A percentile compares a stretch with the other conserved stretches of the same genome.
Evolutionary conservation across 805 yeast species (phyloP).

Genomic region (Groenewaldozyma salmanticensis): DNA sequence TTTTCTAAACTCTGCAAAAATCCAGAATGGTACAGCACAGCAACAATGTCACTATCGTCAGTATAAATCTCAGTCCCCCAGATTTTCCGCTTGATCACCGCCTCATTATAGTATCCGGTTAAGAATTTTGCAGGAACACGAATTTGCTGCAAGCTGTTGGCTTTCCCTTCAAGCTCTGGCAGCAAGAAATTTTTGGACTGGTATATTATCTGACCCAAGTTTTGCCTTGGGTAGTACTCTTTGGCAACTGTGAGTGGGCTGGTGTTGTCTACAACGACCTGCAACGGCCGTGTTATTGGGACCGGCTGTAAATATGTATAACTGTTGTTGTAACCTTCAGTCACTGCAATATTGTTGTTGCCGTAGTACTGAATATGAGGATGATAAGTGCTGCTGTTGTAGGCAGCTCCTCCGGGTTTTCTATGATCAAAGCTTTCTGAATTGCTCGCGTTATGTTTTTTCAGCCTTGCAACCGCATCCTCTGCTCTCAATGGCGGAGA

Average conservation of each 20-base stretch:
- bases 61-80: constrained; percentile 96
- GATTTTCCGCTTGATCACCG: constrained; percentile 41
- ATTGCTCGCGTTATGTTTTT: constrained; percentile 10
- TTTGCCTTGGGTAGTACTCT: constrained; percentile 32
- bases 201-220: constrained; percentile 50
- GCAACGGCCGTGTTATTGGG: constrained; percentile 18
- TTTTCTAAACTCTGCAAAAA: constrained; percentile 33
- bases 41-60: constrained; percentile 81
- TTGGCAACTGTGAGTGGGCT: constrained; percentile 34
- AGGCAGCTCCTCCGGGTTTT: constrained; percentile 4
- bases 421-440: constrained; percentile 2
- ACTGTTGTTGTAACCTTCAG: too few relatives aligned
- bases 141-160: constrained; percentile 40
- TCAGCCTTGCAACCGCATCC: constrained; percentile 28
- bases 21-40: constrained; percentile 70
- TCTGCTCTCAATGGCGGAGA: constrained; percentile 26
- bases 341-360: not conserved
- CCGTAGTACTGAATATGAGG: constrained; percentile 5
- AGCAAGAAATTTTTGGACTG: constrained; percentile 15
- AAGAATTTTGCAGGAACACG: constrained; percentile 42
- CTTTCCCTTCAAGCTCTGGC: constrained; percentile 23
- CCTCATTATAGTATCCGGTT: constrained; percentile 28
- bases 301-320: not conserved
- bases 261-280: constrained; percentile 28
- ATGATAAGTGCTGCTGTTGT: constrained; percentile 13